Conservation (phyloP, 2,329 filamentous ascomycete genomes). For the Neoarthrinium moseri region DNA sequence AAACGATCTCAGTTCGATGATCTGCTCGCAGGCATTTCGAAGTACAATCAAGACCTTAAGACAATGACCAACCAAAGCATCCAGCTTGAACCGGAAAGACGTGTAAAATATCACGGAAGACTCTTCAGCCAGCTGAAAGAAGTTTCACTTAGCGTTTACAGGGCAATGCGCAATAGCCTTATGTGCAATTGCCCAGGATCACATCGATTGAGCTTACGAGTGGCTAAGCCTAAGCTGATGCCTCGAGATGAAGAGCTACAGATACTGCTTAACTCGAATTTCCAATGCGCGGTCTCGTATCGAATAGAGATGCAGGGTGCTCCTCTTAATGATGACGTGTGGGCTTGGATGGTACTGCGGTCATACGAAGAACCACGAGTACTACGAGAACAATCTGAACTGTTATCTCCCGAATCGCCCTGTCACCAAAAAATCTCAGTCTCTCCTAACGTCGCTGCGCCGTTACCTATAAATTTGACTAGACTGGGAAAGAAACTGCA, state of each 20-base stretch:
- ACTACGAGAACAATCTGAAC: background rate
- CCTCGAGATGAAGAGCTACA: background rate
- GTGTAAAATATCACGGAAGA: background rate
- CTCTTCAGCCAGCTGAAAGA: slow-evolving; percentile 4
- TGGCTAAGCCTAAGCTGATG: background rate
- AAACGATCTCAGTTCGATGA: background rate
- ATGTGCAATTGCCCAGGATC: background rate
- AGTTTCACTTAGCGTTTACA: background rate
- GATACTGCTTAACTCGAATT: background rate
- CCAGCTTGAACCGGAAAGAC: slow-evolving; percentile 2
- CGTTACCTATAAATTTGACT: background rate
- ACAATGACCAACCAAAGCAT: slow-evolving; percentile 4
- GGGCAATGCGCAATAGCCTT: background rate
- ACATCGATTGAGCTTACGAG: background rate
- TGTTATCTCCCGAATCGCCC: background rate
- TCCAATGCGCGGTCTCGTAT: background rate
- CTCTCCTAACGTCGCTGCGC: too few species aligned
- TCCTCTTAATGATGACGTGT: background rate
- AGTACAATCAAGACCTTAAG: background rate
- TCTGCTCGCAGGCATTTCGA: background rate
- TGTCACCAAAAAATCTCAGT: background rate
- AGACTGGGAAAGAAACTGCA: background rate
- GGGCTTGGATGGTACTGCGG: background rate
- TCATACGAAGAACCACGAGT: background rate
- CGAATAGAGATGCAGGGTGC: background rate